Base-by-base conservation (phyloP, 2,329 filamentous ascomycete genomes). In the Colletotrichum cordylinicola region DNA sequence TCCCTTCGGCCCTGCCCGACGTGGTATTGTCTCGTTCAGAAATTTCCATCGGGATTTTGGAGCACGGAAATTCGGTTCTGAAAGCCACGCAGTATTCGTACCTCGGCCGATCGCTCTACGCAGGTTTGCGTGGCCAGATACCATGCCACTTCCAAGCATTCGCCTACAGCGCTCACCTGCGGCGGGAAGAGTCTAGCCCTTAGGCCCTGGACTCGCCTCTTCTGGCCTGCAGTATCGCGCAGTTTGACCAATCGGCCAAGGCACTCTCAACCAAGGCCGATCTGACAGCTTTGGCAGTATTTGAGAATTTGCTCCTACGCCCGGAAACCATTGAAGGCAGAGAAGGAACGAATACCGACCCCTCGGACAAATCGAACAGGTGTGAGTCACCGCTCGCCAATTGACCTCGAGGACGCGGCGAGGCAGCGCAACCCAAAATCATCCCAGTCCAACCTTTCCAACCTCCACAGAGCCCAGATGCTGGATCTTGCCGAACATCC, bases 401-500 rank as follows among this genome's bases (percentile, higher is more conserved):
- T 43, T 72, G 31, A 39, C 67, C 67, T 62, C 24, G 37, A 24
- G 48, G n/a, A 43, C 67, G 55, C 39, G 21, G 37, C 31, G 55
- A 67, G 37, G 52, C 52, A 61, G 43, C 52, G 37, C 61, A 55
- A 72, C 61, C 61, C 67, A 43, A 69, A 43, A 35, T 37, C 37
- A 61, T 21, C 29, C 37, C 61, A 72, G n/a, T 64, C 39, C 55
- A 75, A 55, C 67, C 29, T 61, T 60, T 66, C 68, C 67, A 37
- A 66, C 35, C 67, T 75, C 62, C 58, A 60, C 69, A 72, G 29
- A 60, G 74, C 70, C 65, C 70, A 73, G 64, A 75, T 75, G 56
- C 70, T 75, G 74, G 74, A 75, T 75, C 70, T 73, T 75, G 58
- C 73, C 70, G 73, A 73, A 75, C 43, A 68, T 65, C 64, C 64